Evolutionary conservation across 345 rosid genomes (phyloP), one percentile per base, ranked within the genome.

Genomic region (Camelina sativa): DNA sequence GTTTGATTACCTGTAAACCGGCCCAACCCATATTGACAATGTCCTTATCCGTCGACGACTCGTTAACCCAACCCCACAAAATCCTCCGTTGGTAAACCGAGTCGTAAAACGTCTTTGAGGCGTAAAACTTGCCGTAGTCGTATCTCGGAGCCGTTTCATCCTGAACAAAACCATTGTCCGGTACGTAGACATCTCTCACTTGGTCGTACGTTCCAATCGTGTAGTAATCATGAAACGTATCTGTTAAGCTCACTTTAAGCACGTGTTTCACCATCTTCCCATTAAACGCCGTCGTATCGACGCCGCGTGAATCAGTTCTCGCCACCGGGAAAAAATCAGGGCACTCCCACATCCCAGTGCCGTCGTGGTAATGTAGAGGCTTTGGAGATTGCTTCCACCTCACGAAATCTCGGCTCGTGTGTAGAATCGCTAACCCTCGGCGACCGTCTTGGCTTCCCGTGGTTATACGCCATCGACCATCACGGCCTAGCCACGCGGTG

Each of bases 41-140:
- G 38, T 73, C 80, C 1, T 47, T 63, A 8, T 30, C 68, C 2
- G 74, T 76, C 2, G 84, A 81, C 5, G 88, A 87, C 76, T 87
- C 88, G 23, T 73, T 82, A 5, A 83, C 73, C 88, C 88, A 85
- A 41, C 88, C 86, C 85, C 86, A 84, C 63, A 92, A 65, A 35
- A 92, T 69, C 46, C 92, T 80, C 25, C 93, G 68, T 10, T 75
- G 38, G 20, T 68, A 84, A 25, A 50, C 66, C 4, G 59, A 60
- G 56, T 92, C 97, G 16, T 76, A 89, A 74, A 89, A 91, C 0
- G 92, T 75, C 66, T 92, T 89, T 0, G 92, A 92, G 47, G 93
- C 93, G 51, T 92, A 92, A 53, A 78, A 92, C n/a, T 92, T 92
- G 0, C 93, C 93, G 44, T 92, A 88, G 66, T 92, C 96, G 61